A percentile compares a stretch with the other conserved stretches of the same genome.
Evolutionary conservation across 2,329 filamentous ascomycete genomes (phyloP).

Genomic region (Nothophaeocryptopus gaeumannii): DNA sequence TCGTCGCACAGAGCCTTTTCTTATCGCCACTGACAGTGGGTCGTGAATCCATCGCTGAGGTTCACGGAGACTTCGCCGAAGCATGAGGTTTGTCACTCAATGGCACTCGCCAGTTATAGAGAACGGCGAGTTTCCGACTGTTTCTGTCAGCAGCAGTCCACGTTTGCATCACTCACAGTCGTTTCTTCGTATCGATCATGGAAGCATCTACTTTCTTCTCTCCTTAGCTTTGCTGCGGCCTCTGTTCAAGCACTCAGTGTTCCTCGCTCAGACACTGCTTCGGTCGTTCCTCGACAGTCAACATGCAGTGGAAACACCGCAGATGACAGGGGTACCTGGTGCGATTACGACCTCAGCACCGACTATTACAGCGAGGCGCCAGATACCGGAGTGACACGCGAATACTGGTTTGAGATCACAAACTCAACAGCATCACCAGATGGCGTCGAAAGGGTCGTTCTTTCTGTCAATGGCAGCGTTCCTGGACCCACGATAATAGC

Average conservation of each 20-base stretch:
- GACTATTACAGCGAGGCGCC: slow-evolving; percentile 37
- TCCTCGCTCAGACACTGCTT: neutral
- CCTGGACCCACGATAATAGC: slow-evolving; percentile 48
- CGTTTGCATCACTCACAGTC: no score
- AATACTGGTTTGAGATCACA: slow-evolving; percentile 46
- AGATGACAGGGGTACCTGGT: slow-evolving; percentile 29
- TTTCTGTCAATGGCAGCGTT: slow-evolving; percentile 47
- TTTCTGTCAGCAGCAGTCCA: neutral
- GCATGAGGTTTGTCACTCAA: no score
- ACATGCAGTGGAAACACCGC: slow-evolving; percentile 33
- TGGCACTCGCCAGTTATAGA: neutral
- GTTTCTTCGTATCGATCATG: neutral
- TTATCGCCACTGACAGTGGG: slow-evolving; percentile 2
- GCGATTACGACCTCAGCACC: slow-evolving; percentile 37
- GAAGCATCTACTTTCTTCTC: neutral
- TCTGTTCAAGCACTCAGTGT: slow-evolving; percentile 2
- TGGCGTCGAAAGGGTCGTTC: slow-evolving; percentile 41
- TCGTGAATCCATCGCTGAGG: neutral
- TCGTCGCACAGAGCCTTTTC: neutral
- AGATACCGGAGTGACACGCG: slow-evolving; percentile 37
- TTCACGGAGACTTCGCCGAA: no score
- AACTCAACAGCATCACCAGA: slow-evolving; percentile 47
- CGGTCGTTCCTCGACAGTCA: slow-evolving; percentile 5
- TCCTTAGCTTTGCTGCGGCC: neutral
- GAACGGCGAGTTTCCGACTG: neutral